Base-by-base conservation (phyloP, 2,329 filamentous ascomycete genomes). In the Lecanosticta acicola region DNA sequence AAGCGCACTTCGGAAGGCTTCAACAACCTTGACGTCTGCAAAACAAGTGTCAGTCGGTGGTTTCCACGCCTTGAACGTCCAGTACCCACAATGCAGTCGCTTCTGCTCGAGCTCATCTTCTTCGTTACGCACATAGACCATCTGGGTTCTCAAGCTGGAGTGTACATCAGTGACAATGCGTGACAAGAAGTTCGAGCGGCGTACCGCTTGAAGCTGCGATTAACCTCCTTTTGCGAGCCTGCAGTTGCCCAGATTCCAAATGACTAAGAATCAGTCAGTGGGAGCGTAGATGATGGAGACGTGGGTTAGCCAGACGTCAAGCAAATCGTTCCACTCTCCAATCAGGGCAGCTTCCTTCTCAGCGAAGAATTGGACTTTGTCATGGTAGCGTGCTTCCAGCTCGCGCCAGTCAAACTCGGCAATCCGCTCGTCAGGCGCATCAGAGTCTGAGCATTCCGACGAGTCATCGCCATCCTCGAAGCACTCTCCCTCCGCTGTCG, bases 171-270 rank as follows among this genome's bases (percentile, higher is more conserved):
- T 4, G 9, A 37, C 5, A 7, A 33, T 53, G 13, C 46, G 41
- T 35, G 13, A 8, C n/a, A n/a, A n/a, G n/a, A n/a, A 17, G 10
- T 32, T n/a, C 19, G 13, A 13, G 16, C 1, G 7, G 37, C 68
- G 45, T 65, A 84, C 84, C 89, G 81, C 66, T 91, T 91, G 52
- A 80, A 75, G 18, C 86, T 85, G 45, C 90, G 79, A 48, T 84
- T 82, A 45, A 85, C 81, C 64, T 95, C 90, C 50, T 87, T 81
- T 9, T 74, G 69, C 24, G 81, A 77, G 1, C 85, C 84, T 10
- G 85, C 80, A 16, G 83, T 75, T 18, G 86, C 85, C 89, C 90
- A 96, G 29, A 82, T 70, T 47, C 77, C 76, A 65, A 94, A 94
- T 63, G 85, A 85, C 87, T 94, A 54, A 40, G 36, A 38, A 13